phyloP scores from a whole-genome alignment of 345 rosid genomes.

The Trapa bicornis region DNA sequence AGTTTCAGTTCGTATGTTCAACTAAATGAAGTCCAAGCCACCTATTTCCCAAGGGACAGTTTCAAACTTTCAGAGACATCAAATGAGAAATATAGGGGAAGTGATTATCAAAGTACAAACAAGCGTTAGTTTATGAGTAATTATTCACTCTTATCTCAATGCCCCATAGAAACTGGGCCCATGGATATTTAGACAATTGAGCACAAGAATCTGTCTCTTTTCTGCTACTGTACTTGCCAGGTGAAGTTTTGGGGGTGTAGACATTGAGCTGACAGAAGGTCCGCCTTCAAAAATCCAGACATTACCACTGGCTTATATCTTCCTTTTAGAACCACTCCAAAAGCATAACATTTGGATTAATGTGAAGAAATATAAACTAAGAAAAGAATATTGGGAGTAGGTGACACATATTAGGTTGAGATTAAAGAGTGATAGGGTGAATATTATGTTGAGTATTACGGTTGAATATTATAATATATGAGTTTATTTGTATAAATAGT shows the following conservation, averaged over 20 bases:
- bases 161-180: slow-evolving; percentile 2
- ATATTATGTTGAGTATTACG: too few relatives aligned
- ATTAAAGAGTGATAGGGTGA: too few relatives aligned
- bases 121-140: not conserved
- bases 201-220: slow-evolving; percentile 4
- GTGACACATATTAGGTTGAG: too few relatives aligned
- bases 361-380: not conserved
- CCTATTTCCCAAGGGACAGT: too few relatives aligned
- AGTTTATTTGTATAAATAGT: too few relatives aligned
- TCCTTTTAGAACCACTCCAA: slow-evolving; percentile 6
- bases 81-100: not conserved
- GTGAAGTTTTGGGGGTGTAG: not conserved
- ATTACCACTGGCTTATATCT: slow-evolving; percentile 5
- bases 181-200: not conserved
- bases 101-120: not conserved
- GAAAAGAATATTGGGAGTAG: not conserved
- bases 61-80: not conserved
- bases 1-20: not conserved
- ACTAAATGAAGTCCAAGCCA: not conserved
- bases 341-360: slow-evolving; percentile 3
- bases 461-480: too few relatives aligned
- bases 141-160: not conserved
- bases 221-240: slow-evolving; percentile 1
- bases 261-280: not conserved
- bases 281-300: not conserved